phyloP scores from a whole-genome alignment of 2,329 filamentous ascomycete species.

The Trichoderma sp. region DNA sequence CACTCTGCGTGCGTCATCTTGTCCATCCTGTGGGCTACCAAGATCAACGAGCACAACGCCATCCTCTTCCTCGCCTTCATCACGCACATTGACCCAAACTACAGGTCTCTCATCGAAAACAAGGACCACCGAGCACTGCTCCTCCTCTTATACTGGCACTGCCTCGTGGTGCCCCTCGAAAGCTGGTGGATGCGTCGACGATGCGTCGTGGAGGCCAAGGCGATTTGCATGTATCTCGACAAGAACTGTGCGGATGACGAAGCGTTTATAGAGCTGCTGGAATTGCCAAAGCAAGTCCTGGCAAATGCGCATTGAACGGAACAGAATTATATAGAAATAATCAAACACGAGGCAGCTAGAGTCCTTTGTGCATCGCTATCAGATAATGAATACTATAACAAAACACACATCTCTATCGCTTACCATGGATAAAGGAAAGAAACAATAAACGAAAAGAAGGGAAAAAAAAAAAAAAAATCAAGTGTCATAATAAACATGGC shows the following conservation, averaged over 20 bases:
- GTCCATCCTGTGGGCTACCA: slow-evolving; percentile 40
- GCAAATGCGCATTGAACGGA: neutral
- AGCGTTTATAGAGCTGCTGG: slow-evolving; percentile 5
- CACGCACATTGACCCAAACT: slow-evolving; percentile 46
- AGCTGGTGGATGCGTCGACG: slow-evolving; percentile 53
- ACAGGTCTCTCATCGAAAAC: slow-evolving; percentile 45
- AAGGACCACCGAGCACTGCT: slow-evolving; percentile 58
- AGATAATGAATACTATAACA: neutral
- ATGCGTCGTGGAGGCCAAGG: slow-evolving; percentile 50
- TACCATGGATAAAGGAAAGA: neutral
- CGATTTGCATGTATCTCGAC: slow-evolving; percentile 48
- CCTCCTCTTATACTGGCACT: slow-evolving; percentile 60
- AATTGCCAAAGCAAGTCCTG: slow-evolving; percentile 1
- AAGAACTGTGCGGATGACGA: slow-evolving; percentile 24
- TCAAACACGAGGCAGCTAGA: neutral
- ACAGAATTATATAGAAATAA: neutral
- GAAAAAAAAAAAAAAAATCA: neutral
- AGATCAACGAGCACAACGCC: slow-evolving; percentile 44
- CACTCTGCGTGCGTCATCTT: slow-evolving; percentile 40
- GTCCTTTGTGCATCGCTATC: neutral
- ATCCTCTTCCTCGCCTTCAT: slow-evolving; percentile 52
- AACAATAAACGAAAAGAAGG: neutral
- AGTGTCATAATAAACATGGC: neutral
- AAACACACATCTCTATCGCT: slow-evolving; percentile 4
- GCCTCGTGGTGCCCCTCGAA: slow-evolving; percentile 45